Evolutionary conservation across 208 protist species (phyloP), one percentile per base, ranked within the genome.

Genomic region (Spongospora subterranea): DNA sequence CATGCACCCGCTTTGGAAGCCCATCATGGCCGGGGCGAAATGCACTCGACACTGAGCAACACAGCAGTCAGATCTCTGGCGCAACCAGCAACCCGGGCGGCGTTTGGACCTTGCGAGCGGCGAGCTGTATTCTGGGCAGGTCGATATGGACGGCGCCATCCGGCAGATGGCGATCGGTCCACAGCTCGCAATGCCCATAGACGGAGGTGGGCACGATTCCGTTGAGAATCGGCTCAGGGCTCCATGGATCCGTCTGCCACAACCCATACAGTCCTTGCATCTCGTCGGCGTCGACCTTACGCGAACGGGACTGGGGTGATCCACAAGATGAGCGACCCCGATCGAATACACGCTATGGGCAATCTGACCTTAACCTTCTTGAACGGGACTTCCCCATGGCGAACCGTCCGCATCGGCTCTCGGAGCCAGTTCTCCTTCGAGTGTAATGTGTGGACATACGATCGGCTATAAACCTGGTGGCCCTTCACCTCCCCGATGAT

Each of bases 181-280:
- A 89, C 13, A 89, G 54, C 54, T 89, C 88, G 32, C 46, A 60
- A n/a, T 71, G 46, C 6, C 88, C 88, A 89, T 76, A 89, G 17
- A 39, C 32, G 88, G 46, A 76, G 38, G 46, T 89, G 17, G 88
- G 88, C 29, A 89, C 88, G 54, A 89, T 65, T n/a, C 88, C 88
- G 45, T 89, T n/a, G 17, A 6, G 54, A 39, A 71, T 32, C 29
- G 50, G 54, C 32, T 60, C 50, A 60, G 88, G 88, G 17, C 1
- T 89, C 50, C 54, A 89, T 6, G 88, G 88, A 6, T 76, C 88
- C 29, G 50, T 76, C n/a, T 89, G 88, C 88, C 88, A 89, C 11
- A 64, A 20, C n/a, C 88, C 88, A n/a, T 76, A 89, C 50, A 89
- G 88, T 6, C 54, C n/a, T 65, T 60, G 46, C 88, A 71, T 40